Base-by-base conservation (phyloP, 2,329 filamentous ascomycete species). In the Juglanconis oblonga region DNA sequence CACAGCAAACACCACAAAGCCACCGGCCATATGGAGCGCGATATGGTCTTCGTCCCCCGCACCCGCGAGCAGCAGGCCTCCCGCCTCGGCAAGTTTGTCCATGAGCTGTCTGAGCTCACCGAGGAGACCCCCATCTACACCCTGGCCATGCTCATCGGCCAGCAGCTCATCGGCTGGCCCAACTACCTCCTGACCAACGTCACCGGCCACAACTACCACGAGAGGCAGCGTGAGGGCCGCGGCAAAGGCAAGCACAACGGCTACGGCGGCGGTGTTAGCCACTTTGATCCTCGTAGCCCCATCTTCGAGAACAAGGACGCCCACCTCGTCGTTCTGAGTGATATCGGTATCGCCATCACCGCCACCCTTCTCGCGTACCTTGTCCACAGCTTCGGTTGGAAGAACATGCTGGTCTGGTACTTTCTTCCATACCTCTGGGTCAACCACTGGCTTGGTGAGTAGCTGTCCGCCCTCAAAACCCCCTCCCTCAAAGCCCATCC, bases 1-100 rank as follows among this genome's bases (percentile, higher is more conserved):
- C 95, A 99, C 81, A 90, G 92, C 81, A 97, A 97, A 87, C 95
- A 99, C 82, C 95, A 99, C 90, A 98, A 98, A 85, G 92, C 93
- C 65, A 99, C 95, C 44, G 95, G 93, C 69, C 87, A 99, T 83
- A 88, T 99, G 79, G 92, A 96, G 79, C 91, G 94, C 68, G 95
- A 99, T 78, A 99, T 99, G 95, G 95, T 98, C 65, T 98, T 97
- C 74, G 83, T 98, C n/a, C 95, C 95, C 62, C 91, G 91, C 78
- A 97, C 92, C 58, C 88, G 93, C 61, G 87, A 95, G 67, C 79
- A 90, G 73, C 93, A 90, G 71, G 91, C 92, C 66, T 83, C 81
- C 63, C 88, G 89, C 61, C 74, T 94, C 62, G 91, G 92, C 70
- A 85, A 83, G 69, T 70, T 93, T 61, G 80, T 83, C 56, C 91